Evolutionary conservation across 2,329 filamentous ascomycete species (phyloP).

Genomic region (Stemphylium lycopersici): DNA sequence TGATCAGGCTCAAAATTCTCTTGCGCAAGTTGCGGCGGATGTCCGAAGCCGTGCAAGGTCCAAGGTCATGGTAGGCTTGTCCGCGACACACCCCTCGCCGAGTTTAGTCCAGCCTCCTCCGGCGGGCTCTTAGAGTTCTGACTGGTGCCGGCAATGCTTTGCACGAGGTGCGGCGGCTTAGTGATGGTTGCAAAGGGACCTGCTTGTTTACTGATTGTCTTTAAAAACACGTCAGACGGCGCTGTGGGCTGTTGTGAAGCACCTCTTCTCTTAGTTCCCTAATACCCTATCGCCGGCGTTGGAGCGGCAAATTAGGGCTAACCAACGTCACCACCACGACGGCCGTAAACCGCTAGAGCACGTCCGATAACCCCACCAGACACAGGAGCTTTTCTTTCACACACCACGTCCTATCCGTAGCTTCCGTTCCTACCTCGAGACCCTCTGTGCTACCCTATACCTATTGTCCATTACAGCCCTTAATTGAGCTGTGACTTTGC

Average conservation of each 20-base stretch:
- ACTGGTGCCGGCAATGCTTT: constrained; percentile 44
- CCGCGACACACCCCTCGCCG: constrained; percentile 24
- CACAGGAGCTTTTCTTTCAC: constrained; percentile 41
- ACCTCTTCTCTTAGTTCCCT: not conserved
- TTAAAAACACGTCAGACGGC: constrained; percentile 29
- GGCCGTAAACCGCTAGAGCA: constrained; percentile 31
- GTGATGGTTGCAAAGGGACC: constrained; percentile 40
- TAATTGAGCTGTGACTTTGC: constrained; percentile 33
- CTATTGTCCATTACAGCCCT: constrained; percentile 16
- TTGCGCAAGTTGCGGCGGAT: not conserved
- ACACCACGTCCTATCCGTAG: constrained; percentile 34
- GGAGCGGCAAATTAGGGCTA: constrained; percentile 25
- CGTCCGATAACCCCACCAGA: constrained; percentile 41
- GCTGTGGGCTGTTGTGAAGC: constrained; percentile 21
- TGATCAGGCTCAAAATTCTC: constrained; percentile 6
- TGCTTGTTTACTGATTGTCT: constrained; percentile 27
- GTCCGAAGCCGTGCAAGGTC: constrained; percentile 10
- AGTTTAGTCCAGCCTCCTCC: constrained; percentile 40
- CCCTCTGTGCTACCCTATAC: constrained; percentile 12
- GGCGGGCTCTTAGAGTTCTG: constrained; percentile 26
- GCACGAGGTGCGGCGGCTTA: constrained; percentile 40
- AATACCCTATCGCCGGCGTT: constrained; percentile 28
- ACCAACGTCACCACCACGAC: constrained; percentile 41
- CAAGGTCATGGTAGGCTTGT: constrained; percentile 34
- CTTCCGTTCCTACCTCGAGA: constrained; percentile 29